Percentiles rank a stretch among this genome's conserved stretches.
Evolutionary conservation across 306 rosid species (phyloP).

Genomic region (Castanopsis chinensis): DNA sequence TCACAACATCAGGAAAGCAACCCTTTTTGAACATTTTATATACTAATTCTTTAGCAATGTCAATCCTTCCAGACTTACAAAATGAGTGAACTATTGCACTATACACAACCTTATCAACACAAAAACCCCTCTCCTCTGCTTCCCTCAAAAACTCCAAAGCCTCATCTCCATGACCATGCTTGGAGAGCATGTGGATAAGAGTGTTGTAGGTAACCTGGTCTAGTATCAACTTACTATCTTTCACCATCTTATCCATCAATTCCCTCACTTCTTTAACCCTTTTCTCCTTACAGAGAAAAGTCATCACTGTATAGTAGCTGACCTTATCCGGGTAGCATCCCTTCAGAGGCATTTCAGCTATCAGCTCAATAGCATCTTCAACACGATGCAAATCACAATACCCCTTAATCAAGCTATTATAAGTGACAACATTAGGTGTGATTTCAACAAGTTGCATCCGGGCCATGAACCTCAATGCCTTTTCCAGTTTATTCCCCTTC

Average conservation of each 20-base stretch:
- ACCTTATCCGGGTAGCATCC: slow-evolving; percentile 77
- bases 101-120: slow-evolving; percentile 75
- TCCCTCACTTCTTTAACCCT: slow-evolving; percentile 53
- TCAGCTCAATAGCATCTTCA: slow-evolving; percentile 63
- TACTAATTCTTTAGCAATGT: slow-evolving; percentile 68
- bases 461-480: slow-evolving; percentile 62
- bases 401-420: slow-evolving; percentile 81
- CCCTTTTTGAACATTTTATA: slow-evolving; percentile 64
- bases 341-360: slow-evolving; percentile 58
- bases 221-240: slow-evolving; percentile 44
- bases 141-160: slow-evolving; percentile 70
- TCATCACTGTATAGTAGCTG: slow-evolving; percentile 80
- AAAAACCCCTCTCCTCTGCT: slow-evolving; percentile 64
- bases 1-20: slow-evolving; percentile 85
- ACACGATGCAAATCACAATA: slow-evolving; percentile 55
- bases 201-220: slow-evolving; percentile 83
- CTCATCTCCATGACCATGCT: slow-evolving; percentile 73
- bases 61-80: slow-evolving; percentile 62
- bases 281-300: slow-evolving; percentile 64
- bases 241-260: slow-evolving; percentile 59
- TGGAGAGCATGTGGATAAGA: slow-evolving; percentile 65
- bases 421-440: slow-evolving; percentile 61
- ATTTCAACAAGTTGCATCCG: slow-evolving; percentile 69
- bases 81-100: slow-evolving; percentile 83
- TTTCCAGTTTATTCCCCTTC: slow-evolving; percentile 51